Conservation (phyloP, 176 grass and related monocot genomes). For the Oryza coarctata region DNA sequence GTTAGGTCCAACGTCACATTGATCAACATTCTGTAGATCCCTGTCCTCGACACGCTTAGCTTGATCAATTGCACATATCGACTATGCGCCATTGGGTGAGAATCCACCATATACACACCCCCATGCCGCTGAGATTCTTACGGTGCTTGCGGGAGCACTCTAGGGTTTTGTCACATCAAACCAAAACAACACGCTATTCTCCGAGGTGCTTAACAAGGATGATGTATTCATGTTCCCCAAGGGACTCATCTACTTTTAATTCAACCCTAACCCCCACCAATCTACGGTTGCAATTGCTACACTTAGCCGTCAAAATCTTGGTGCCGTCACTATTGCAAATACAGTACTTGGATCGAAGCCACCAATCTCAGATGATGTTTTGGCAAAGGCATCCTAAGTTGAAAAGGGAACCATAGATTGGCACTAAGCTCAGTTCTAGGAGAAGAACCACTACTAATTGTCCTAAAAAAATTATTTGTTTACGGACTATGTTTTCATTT, state of each 20-base stretch:
- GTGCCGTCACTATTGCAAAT: slow-evolving; percentile 1
- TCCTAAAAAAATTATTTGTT: too few species aligned
- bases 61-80: background rate
- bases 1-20: background rate
- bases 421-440: slow-evolving; percentile 28
- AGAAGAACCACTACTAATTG: background rate
- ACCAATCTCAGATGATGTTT: background rate
- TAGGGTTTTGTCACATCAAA: slow-evolving; percentile 30
- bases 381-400: slow-evolving; percentile 25
- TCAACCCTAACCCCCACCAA: slow-evolving; percentile 1
- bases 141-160: slow-evolving; percentile 8
- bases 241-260: slow-evolving; percentile 21
- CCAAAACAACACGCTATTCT: slow-evolving; percentile 3
- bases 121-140: slow-evolving; percentile 7
- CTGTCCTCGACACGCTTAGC: background rate
- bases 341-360: slow-evolving; percentile 26
- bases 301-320: background rate
- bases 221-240: background rate
- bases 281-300: background rate
- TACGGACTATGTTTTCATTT: too few species aligned
- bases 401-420: slow-evolving; percentile 30
- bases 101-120: slow-evolving; percentile 27
- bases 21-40: background rate
- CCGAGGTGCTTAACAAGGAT: slow-evolving; percentile 35
- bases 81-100: background rate